These are phyloP conservation scores for Canavalia ensiformis DNA, from an alignment of 306 rosid species.

Conservation along the genomic window DNA sequence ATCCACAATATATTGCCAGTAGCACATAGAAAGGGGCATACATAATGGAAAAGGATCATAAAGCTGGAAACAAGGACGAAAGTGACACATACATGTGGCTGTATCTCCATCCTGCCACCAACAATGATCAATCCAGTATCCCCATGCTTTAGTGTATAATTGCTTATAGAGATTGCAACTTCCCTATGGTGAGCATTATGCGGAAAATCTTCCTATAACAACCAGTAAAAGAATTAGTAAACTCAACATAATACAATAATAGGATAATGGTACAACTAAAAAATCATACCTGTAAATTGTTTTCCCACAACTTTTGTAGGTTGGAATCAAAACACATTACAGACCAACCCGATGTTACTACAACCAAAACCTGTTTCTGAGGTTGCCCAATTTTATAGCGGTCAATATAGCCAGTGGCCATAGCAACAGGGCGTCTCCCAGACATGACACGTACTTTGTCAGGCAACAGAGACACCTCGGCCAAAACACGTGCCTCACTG, in stretches of 20 bases:
- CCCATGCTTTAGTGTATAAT: conserved; percentile 93
- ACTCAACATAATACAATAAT: conserved; percentile 10
- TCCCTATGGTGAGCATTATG: conserved; percentile 97
- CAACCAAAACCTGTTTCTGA: conserved; percentile 86
- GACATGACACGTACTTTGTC: conserved; percentile 87
- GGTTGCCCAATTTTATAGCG: conserved; percentile 73
- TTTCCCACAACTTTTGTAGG: conserved; percentile 92
- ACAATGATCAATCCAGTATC: conserved; percentile 93
- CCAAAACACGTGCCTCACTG: conserved; percentile 81
- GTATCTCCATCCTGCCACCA: conserved; percentile 99
- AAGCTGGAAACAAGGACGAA: conserved; percentile 19
- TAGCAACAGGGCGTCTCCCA: conserved; percentile 95
- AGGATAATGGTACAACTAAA: conserved; percentile 9
- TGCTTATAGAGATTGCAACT: conserved; percentile 84
- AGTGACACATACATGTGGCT: conserved; percentile 78
- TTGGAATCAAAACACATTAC: conserved; percentile 98
- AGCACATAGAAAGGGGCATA: conserved; percentile 16
- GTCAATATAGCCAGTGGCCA: conserved; percentile 91
- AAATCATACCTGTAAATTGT: conserved; percentile 78
- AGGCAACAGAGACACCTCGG: conserved; percentile 85
- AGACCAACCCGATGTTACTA: conserved; percentile 96
- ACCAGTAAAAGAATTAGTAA: conserved; percentile 41
- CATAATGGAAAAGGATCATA: conserved; percentile 20
- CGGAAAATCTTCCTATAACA: conserved; percentile 87
- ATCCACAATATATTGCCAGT: conserved; percentile 31